These are phyloP conservation scores for Paralagenidium karlingii DNA, from an alignment of 352 stramenopile genomes.

Conservation along the genomic window DNA sequence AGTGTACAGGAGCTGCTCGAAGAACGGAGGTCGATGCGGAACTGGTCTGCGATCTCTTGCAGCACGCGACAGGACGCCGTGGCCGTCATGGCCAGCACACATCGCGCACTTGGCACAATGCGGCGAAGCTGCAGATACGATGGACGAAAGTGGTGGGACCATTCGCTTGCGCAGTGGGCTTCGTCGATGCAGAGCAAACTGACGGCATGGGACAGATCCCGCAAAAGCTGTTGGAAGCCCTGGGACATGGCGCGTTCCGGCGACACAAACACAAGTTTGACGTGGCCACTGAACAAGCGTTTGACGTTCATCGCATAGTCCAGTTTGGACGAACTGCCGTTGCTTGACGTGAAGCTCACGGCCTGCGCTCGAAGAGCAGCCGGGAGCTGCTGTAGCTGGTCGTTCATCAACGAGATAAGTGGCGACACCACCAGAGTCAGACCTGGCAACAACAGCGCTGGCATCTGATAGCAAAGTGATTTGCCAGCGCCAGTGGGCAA, in stretches of 20 bases:
- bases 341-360: slow-evolving; percentile 36
- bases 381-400: slow-evolving; percentile 82
- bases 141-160: slow-evolving; percentile 91
- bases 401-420: slow-evolving; percentile 89
- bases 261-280: slow-evolving; percentile 86
- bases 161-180: slow-evolving; percentile 92
- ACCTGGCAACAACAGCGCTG: slow-evolving; percentile 62
- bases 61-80: slow-evolving; percentile 81
- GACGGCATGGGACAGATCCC: slow-evolving; percentile 23
- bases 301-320: slow-evolving; percentile 54
- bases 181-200: slow-evolving; percentile 90
- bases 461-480: slow-evolving; percentile 97
- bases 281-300: slow-evolving; percentile 35
- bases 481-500: slow-evolving; percentile 97
- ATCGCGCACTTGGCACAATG: slow-evolving; percentile 43
- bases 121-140: slow-evolving; percentile 50
- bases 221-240: slow-evolving; percentile 63
- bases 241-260: slow-evolving; percentile 79
- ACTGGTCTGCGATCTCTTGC: slow-evolving; percentile 43
- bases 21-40: slow-evolving; percentile 11
- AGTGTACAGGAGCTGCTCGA: neutral
- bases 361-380: slow-evolving; percentile 35
- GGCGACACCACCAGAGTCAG: slow-evolving; percentile 89
- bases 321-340: slow-evolving; percentile 23
- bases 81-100: slow-evolving; percentile 87